Evolutionary conservation across 306 rosid genomes (phyloP).

Genomic region (Rosa rugosa): DNA sequence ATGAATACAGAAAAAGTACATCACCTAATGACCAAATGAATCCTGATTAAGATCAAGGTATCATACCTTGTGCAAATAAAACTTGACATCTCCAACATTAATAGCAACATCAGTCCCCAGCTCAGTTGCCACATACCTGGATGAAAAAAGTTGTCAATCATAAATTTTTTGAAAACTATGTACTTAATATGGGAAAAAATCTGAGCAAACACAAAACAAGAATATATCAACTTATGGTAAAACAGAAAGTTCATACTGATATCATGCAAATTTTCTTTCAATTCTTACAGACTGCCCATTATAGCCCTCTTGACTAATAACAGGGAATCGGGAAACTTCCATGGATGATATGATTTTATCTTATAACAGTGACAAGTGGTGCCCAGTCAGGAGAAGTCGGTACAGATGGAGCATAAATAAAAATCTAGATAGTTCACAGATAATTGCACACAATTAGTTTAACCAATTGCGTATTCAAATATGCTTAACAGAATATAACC

Average conservation of each 20-base stretch:
- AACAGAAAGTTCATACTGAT: background rate
- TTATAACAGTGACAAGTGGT: background rate
- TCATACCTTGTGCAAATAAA: slow-evolving; percentile 90
- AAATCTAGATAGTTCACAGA: background rate
- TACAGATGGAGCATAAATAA: background rate
- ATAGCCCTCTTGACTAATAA: background rate
- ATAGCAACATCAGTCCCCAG: slow-evolving; percentile 68
- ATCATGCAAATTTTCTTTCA: background rate
- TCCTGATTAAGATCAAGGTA: slow-evolving; percentile 25
- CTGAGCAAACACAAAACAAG: background rate
- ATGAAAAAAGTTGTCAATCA: slow-evolving; percentile 29
- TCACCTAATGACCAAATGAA: slow-evolving; percentile 8
- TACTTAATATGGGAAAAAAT: background rate
- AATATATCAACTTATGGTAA: background rate
- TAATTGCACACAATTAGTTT: background rate
- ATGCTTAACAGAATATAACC: background rate
- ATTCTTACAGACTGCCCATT: background rate
- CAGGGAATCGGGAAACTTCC: background rate
- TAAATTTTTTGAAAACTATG: slow-evolving; percentile 18
- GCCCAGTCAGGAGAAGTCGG: background rate
- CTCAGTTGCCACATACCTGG: slow-evolving; percentile 76
- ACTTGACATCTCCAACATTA: slow-evolving; percentile 69
- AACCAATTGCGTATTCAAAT: background rate
- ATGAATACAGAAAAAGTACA: background rate
- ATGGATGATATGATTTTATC: background rate